phyloP scores from a whole-genome alignment of 1,284 basidiomycete species.

The Limonomyces culmigenus region DNA sequence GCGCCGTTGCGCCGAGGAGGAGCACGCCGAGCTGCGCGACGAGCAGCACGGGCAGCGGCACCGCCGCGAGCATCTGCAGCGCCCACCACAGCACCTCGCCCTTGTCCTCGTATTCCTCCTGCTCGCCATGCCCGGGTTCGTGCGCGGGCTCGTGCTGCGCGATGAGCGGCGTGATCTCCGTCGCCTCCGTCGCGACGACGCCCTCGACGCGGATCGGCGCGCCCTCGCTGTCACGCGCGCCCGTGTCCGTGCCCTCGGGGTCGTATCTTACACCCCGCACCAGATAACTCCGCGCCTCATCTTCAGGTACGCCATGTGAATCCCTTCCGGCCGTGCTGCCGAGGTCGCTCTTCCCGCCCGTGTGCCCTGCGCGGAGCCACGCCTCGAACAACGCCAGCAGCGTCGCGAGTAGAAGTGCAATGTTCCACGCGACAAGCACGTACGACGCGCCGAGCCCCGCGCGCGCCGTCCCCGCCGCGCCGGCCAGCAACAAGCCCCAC shows the following conservation, averaged over 20 bases:
- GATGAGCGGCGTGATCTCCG: slow-evolving; percentile 32
- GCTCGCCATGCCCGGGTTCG: background rate
- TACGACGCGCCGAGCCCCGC: slow-evolving; percentile 15
- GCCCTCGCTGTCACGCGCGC: slow-evolving; percentile 4
- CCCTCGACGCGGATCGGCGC: slow-evolving; percentile 4
- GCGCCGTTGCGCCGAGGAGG: slow-evolving; percentile 30
- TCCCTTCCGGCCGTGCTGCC: background rate
- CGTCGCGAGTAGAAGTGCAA: slow-evolving; percentile 28
- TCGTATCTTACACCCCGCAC: slow-evolving; percentile 11
- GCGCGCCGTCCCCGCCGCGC: slow-evolving; percentile 12
- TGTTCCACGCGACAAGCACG: slow-evolving; percentile 32
- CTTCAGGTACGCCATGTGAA: background rate
- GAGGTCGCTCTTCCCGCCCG: slow-evolving; percentile 3
- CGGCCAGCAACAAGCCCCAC: slow-evolving; percentile 18
- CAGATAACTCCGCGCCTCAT: slow-evolving; percentile 2
- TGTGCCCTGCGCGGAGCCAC: slow-evolving; percentile 12
- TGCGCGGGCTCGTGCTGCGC: slow-evolving; percentile 13
- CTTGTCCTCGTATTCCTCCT: slow-evolving; percentile 10
- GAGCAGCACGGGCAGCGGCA: slow-evolving; percentile 40
- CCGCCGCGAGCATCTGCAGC: slow-evolving; percentile 34
- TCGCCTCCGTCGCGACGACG: slow-evolving; percentile 23
- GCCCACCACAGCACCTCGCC: slow-evolving; percentile 44
- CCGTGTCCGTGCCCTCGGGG: slow-evolving; percentile 7
- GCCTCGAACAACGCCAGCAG: slow-evolving; percentile 25
- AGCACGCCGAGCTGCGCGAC: slow-evolving; percentile 36